A percentile compares a stretch with the other conserved stretches of the same genome.
Conservation (phyloP, 2,329 filamentous ascomycete species). For the Blumeriella jaapii region DNA sequence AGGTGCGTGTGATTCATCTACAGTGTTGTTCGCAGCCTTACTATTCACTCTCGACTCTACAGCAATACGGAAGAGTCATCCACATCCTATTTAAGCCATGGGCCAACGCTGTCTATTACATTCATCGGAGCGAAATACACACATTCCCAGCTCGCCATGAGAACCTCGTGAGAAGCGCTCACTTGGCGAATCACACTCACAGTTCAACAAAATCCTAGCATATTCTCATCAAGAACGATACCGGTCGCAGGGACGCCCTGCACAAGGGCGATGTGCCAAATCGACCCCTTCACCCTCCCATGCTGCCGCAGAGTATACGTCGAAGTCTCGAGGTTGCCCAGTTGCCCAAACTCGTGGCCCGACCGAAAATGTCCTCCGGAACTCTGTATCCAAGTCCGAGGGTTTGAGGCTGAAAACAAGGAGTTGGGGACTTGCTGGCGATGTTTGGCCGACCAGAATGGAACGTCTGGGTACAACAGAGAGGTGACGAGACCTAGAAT, state of each 20-base stretch:
- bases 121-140: not conserved
- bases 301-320: constrained; percentile 22
- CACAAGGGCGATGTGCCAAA: constrained; percentile 17
- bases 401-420: constrained; percentile 6
- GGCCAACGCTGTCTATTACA: not conserved
- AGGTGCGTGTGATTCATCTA: not conserved
- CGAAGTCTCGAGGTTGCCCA: constrained; percentile 12
- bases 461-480: constrained; percentile 4
- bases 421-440: constrained; percentile 19
- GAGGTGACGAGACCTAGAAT: constrained; percentile 18
- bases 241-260: no score
- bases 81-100: not conserved
- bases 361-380: constrained; percentile 21
- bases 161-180: not conserved
- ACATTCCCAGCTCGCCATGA: not conserved
- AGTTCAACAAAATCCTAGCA: not conserved
- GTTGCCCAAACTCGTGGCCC: constrained; percentile 20
- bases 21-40: not conserved
- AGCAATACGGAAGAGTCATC: not conserved
- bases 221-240: not conserved
- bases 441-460: constrained; percentile 12
- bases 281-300: constrained; percentile 16
- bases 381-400: constrained; percentile 16
- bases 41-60: not conserved
- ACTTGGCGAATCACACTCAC: not conserved